Percentiles rank a stretch among this genome's conserved stretches.
These are phyloP conservation scores for Tulasnella sp. DNA, from an alignment of 768 basidiomycete species.

Conservation along the genomic window DNA sequence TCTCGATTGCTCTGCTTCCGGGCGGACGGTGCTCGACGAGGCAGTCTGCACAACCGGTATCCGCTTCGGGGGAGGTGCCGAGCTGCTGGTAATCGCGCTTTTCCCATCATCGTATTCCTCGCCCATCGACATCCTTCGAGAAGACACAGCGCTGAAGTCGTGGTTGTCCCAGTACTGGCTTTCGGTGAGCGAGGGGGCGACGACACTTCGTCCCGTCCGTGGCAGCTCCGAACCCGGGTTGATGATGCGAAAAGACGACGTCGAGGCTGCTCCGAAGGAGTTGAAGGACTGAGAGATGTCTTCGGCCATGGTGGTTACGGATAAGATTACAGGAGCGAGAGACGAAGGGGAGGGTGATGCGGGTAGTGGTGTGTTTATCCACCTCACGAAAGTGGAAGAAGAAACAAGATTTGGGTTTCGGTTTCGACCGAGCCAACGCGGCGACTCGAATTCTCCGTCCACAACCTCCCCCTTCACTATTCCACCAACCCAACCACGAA, in stretches of 20 bases:
- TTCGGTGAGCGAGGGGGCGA: background rate
- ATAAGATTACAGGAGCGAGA: background rate
- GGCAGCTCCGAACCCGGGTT: conserved; percentile 4
- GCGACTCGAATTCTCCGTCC: background rate
- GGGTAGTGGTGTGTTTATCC: background rate
- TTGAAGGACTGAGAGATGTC: background rate
- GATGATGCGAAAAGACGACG: conserved; percentile 18
- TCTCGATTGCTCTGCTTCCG: background rate
- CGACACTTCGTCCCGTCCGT: background rate
- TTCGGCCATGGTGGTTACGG: conserved; percentile 1
- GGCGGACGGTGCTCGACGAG: background rate
- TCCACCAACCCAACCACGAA: background rate
- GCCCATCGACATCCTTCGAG: background rate
- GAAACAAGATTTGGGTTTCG: background rate
- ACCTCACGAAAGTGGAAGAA: background rate
- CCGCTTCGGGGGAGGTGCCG: background rate
- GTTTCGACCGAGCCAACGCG: conserved; percentile 1
- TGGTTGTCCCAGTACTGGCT: background rate
- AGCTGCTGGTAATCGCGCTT: background rate
- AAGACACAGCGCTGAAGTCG: background rate
- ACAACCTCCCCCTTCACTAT: background rate
- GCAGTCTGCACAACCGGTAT: background rate
- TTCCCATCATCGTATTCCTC: background rate
- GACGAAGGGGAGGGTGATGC: background rate
- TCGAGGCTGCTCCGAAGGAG: background rate